Evolutionary conservation across 2,329 filamentous ascomycete species (phyloP).

Genomic region (Herpotrichia juniperi): DNA sequence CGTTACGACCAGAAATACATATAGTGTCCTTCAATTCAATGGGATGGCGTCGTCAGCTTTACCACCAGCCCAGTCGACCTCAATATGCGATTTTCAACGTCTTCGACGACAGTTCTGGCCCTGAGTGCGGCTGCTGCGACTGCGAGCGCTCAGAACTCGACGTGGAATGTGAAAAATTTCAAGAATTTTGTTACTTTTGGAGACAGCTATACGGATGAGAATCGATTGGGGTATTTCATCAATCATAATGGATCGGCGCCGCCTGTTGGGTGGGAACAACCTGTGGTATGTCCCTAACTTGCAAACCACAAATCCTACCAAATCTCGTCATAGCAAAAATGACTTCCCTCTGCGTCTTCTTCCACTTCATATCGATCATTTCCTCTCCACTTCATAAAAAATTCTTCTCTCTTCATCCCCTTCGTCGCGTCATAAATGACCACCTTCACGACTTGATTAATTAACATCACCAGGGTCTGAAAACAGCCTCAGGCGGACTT

Average conservation of each 20-base stretch:
- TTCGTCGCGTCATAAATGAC: not conserved
- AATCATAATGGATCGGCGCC: conserved; percentile 62
- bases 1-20: conserved; percentile 13
- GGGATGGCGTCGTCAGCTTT: conserved; percentile 7
- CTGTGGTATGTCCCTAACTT: conserved; percentile 49
- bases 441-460: not conserved
- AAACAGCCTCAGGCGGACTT: conserved; percentile 68
- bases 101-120: conserved; percentile 25
- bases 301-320: too few species aligned
- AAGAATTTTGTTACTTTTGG: conserved; percentile 73
- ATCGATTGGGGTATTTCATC: conserved; percentile 68
- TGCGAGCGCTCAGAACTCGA: conserved; percentile 16
- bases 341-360: conserved; percentile 4
- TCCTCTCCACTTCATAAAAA: not conserved
- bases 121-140: conserved; percentile 25
- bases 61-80: conserved; percentile 17
- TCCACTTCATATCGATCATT: too few species aligned
- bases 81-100: conserved; percentile 26
- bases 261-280: conserved; percentile 63
- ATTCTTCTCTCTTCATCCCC: not conserved
- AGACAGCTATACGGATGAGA: conserved; percentile 79
- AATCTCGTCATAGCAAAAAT: not conserved
- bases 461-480: conserved; percentile 45
- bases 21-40: conserved; percentile 13
- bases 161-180: conserved; percentile 57